Conservation (phyloP, 495 filamentous ascomycete species). For the Penicillium riverlandense region DNA sequence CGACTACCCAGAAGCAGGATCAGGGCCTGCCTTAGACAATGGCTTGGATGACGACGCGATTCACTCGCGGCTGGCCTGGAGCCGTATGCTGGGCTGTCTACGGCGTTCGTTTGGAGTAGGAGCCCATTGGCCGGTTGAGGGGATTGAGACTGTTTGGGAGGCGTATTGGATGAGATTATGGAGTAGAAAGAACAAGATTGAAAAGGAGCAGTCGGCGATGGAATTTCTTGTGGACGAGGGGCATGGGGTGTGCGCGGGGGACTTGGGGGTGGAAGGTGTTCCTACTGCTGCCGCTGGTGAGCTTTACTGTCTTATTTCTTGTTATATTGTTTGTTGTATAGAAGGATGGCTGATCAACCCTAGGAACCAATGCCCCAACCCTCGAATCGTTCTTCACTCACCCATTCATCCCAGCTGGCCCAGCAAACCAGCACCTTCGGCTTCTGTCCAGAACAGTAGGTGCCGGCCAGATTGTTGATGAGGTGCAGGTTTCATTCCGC, state of each 20-base stretch:
- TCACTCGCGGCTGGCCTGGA: slow-evolving; percentile 47
- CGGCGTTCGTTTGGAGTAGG: slow-evolving; percentile 48
- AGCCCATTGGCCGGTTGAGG: slow-evolving; percentile 38
- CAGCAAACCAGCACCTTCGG: slow-evolving; percentile 54
- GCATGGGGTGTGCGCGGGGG: neutral
- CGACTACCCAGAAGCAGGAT: slow-evolving; percentile 36
- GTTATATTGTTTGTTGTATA: neutral
- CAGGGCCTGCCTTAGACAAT: slow-evolving; percentile 38
- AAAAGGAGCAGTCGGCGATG: slow-evolving; percentile 3
- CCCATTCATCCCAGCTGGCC: slow-evolving; percentile 64
- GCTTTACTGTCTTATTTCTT: slow-evolving; percentile 4
- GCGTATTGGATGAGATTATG: slow-evolving; percentile 32
- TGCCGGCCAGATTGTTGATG: slow-evolving; percentile 51
- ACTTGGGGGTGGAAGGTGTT: slow-evolving; percentile 17
- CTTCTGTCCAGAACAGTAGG: slow-evolving; percentile 65
- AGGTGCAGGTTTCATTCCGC: slow-evolving; percentile 52
- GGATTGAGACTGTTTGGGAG: slow-evolving; percentile 55
- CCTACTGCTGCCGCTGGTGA: slow-evolving; percentile 38
- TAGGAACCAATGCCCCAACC: slow-evolving; percentile 15
- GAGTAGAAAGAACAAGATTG: neutral
- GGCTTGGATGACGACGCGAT: slow-evolving; percentile 22
- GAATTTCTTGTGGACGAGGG: slow-evolving; percentile 2
- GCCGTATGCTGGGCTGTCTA: slow-evolving; percentile 40
- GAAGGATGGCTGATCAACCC: neutral
- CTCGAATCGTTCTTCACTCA: slow-evolving; percentile 61